Evolutionary conservation across 768 basidiomycete species (phyloP), one percentile per base, ranked within the genome.

Genomic region (Suillus fuscotomentosus): DNA sequence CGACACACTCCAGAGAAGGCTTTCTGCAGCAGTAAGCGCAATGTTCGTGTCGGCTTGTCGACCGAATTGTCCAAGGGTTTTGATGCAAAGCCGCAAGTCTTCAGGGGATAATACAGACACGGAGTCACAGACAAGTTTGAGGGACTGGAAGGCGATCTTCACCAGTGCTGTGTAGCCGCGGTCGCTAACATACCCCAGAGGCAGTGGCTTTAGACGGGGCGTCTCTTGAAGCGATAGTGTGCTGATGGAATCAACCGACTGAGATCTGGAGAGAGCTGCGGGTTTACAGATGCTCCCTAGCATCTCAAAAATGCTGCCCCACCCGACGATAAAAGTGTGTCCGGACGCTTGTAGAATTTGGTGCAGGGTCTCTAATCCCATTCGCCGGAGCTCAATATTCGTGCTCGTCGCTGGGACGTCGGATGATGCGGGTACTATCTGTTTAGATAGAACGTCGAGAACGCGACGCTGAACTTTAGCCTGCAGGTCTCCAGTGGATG

Each of bases 11-110:
- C 97, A 99, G 5, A 99, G 80, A 3, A 98, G 78, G 61, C 94
- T 95, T 64, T 94, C 94, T 0, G 96, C 94, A 0, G 94, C 94
- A 1, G 97, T 97, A 62, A 99, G 79, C 1, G 95, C 93, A 63
- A 99, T 97, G 70, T 99, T 99, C 45, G 97, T 96, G 68, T 99
- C 97, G 1, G 88, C 84, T 70, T 99, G 97, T 20, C 89, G 85
- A 9, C 96, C 95, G 75, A 97, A 99, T 62, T 91, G 89, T 6
- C 94, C 94, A 0, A 99, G 82, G 5, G 97, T 96, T 66, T 83
- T 86, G 76, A 99, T 97, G 70, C 95, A 98, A 10, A 93, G 81
- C 9, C 89, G 89, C 27, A 98, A 86, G 70, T 97, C 90, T 31
- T 88, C 86, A 0, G 89, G 84, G 0, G 91, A 89, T 20, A 99